Conservation (phyloP, 1,284 basidiomycete species). For the Melampsora abietis-canadensis region DNA sequence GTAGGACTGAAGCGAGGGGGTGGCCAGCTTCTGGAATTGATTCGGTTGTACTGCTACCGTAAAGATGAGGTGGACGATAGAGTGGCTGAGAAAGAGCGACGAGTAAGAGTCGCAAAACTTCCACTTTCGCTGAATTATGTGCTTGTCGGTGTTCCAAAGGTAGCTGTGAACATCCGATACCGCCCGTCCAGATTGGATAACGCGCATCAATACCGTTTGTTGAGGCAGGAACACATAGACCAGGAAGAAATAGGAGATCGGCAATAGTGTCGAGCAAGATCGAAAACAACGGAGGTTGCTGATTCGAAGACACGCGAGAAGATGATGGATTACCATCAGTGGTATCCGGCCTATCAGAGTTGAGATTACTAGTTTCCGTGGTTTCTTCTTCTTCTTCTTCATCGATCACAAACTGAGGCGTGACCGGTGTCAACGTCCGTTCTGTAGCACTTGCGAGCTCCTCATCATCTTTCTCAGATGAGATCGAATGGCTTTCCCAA, state of each 20-base stretch:
- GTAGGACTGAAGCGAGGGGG: background rate
- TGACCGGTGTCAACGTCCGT: background rate
- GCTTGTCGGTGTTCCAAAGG: slow-evolving; percentile 26
- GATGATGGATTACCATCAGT: background rate
- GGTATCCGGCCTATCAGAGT: background rate
- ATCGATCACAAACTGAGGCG: slow-evolving; percentile 39
- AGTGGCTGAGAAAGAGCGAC: slow-evolving; percentile 34
- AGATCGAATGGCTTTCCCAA: slow-evolving; percentile 17
- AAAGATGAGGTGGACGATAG: slow-evolving; percentile 26
- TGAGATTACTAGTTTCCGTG: slow-evolving; percentile 8
- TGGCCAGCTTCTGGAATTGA: slow-evolving; percentile 1
- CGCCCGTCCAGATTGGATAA: slow-evolving; percentile 38
- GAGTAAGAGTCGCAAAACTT: slow-evolving; percentile 32
- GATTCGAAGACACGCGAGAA: background rate
- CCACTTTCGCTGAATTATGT: slow-evolving; percentile 35
- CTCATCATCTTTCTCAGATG: background rate
- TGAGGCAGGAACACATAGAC: slow-evolving; percentile 21
- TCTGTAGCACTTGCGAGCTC: slow-evolving; percentile 2
- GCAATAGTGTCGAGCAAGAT: slow-evolving; percentile 32
- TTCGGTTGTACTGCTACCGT: background rate
- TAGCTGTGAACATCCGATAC: slow-evolving; percentile 27
- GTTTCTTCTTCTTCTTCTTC: slow-evolving; percentile 40
- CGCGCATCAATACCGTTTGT: background rate
- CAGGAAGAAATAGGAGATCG: slow-evolving; percentile 39
- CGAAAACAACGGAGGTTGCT: slow-evolving; percentile 11